phyloP scores from a whole-genome alignment of 23 red algal genomes.

The Gracilaria vermiculophylla region DNA sequence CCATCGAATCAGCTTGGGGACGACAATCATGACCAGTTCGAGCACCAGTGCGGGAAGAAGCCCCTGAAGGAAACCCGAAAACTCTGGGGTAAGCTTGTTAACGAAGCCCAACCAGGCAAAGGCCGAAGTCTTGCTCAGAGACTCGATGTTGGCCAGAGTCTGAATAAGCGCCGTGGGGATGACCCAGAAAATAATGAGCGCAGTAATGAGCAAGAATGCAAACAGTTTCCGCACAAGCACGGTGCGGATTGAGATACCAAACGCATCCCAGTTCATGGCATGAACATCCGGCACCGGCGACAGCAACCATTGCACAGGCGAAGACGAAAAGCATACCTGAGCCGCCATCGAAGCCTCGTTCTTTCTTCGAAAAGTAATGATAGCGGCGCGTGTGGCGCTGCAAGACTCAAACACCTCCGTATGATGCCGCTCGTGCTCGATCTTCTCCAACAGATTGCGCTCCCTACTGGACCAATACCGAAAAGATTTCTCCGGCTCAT shows the following conservation, averaged over 20 bases:
- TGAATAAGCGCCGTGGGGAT: constrained; percentile 34
- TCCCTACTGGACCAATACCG: not conserved
- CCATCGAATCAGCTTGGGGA: constrained; percentile 42
- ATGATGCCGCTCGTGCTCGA: not conserved
- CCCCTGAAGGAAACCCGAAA: constrained; percentile 29
- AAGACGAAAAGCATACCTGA: constrained; percentile 32
- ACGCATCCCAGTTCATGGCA: constrained; percentile 58
- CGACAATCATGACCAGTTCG: constrained; percentile 12
- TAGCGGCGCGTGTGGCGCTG: constrained; percentile 29
- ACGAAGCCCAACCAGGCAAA: constrained; percentile 49
- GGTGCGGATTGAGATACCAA: constrained; percentile 26
- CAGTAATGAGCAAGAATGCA: not conserved
- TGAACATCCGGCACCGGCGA: constrained; percentile 39
- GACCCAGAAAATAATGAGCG: constrained; percentile 66
- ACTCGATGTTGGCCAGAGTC: constrained; percentile 42
- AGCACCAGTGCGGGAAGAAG: constrained; percentile 44
- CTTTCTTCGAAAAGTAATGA: constrained; percentile 40
- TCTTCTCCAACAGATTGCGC: not conserved
- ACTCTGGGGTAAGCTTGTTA: not conserved
- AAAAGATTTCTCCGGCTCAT: not conserved
- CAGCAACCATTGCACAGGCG: constrained; percentile 19
- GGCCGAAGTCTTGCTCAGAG: not conserved
- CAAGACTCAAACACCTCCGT: constrained; percentile 8
- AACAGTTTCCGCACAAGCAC: constrained; percentile 34
- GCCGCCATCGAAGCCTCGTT: constrained; percentile 48